Conservation (phyloP, 176 grass and related monocot genomes). For the Carex kokanica region DNA sequence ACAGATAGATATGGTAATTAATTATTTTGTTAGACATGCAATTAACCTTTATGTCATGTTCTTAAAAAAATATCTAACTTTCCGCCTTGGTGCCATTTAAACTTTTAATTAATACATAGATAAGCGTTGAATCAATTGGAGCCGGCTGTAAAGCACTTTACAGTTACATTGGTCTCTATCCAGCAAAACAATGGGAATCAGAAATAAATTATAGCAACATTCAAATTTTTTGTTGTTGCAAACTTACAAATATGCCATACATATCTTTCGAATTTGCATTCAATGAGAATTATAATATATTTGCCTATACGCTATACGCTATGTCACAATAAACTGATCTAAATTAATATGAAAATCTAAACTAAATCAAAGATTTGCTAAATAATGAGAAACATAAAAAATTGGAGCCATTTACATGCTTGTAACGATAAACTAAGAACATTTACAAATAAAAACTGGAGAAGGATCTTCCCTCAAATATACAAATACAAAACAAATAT, state of each 20-base stretch:
- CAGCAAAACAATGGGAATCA: background rate
- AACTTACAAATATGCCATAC: conserved; percentile 5
- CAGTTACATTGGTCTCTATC: conserved; percentile 7
- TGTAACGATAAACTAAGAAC: no score
- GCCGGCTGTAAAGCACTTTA: conserved; percentile 16
- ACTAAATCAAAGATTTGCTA: no score
- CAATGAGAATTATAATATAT: background rate
- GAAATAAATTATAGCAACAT: background rate
- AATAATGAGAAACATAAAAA: no score
- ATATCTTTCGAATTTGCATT: background rate
- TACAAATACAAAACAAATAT: no score
- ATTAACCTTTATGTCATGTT: conserved; percentile 15
- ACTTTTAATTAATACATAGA: background rate
- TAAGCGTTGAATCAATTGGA: background rate
- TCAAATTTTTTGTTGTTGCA: background rate
- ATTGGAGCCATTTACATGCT: no score
- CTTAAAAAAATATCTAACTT: background rate
- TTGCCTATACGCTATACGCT: no score
- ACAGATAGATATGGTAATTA: conserved; percentile 15
- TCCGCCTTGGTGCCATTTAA: background rate
- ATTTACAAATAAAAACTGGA: no score
- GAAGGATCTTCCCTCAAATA: no score
- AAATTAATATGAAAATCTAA: no score
- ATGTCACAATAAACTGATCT: no score
- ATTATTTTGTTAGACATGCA: background rate